Evolutionary conservation across 345 rosid genomes (phyloP).

Genomic region (Eucalyptus caleyi): DNA sequence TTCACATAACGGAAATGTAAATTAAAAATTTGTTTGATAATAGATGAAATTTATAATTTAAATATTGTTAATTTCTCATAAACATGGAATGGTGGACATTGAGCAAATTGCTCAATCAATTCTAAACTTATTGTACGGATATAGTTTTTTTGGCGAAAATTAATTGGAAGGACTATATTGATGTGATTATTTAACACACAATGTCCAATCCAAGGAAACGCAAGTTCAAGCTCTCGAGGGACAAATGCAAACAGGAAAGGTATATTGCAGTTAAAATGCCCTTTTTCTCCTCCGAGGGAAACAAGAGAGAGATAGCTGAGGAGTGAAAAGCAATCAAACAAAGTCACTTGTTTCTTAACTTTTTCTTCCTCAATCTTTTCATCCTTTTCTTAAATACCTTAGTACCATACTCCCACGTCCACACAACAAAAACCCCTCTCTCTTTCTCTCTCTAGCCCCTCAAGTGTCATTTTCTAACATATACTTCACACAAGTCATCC

Average conservation of each 20-base stretch:
- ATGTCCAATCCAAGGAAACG: not conserved
- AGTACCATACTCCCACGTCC: slow-evolving; percentile 27
- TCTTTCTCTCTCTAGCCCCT: not conserved
- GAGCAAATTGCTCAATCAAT: not conserved
- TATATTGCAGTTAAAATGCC: not conserved
- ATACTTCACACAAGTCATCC: slow-evolving; percentile 61
- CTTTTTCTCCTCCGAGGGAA: not conserved
- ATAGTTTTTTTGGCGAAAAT: not conserved
- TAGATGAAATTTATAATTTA: not conserved
- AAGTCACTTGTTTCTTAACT: not conserved
- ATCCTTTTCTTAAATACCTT: slow-evolving; percentile 21
- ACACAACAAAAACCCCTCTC: slow-evolving; percentile 17
- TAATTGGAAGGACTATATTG: not conserved
- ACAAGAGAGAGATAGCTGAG: not conserved
- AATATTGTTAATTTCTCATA: not conserved
- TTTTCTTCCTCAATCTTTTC: slow-evolving; percentile 2
- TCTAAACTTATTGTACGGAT: not conserved
- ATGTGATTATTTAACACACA: no score
- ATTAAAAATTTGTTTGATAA: not conserved
- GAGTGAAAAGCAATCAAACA: not conserved
- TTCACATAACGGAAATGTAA: not conserved
- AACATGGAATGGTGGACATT: not conserved
- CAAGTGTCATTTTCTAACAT: slow-evolving; percentile 78
- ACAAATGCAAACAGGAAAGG: not conserved
- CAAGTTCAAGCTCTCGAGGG: not conserved